Evolutionary conservation across 2,329 filamentous ascomycete species (phyloP).

Genomic region (Epichloe typhina): DNA sequence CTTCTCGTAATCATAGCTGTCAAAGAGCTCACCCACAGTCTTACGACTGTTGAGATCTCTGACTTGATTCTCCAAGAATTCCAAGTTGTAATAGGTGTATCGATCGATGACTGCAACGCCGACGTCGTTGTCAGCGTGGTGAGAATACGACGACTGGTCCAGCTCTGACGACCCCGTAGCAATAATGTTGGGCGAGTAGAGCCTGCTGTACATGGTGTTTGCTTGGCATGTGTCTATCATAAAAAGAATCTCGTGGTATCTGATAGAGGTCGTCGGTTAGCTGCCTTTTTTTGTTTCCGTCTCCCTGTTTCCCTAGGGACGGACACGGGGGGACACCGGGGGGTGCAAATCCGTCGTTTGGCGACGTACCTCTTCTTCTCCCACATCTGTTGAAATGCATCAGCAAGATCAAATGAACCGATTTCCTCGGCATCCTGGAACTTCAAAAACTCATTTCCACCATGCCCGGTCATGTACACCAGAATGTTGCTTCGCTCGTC

Average conservation of each 20-base stretch:
- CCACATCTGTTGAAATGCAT: conserved; percentile 99
- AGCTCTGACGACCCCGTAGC: conserved; percentile 94
- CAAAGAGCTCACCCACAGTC: conserved; percentile 86
- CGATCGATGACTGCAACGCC: conserved; percentile 96
- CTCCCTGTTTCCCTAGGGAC: neutral
- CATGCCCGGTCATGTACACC: conserved; percentile 98
- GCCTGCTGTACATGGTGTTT: conserved; percentile 97
- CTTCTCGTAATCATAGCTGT: conserved; percentile 88
- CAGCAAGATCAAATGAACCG: conserved; percentile 85
- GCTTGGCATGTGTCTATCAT: conserved; percentile 99
- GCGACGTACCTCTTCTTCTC: conserved; percentile 77
- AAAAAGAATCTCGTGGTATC: conserved; percentile 94
- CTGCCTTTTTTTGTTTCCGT: neutral
- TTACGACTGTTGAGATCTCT: conserved; percentile 75
- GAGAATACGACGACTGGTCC: conserved; percentile 91
- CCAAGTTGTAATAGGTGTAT: conserved; percentile 96
- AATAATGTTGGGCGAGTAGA: conserved; percentile 97
- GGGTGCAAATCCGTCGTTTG: neutral
- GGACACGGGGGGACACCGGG: no score
- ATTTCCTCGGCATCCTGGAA: conserved; percentile 99
- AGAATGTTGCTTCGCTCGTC: conserved; percentile 94
- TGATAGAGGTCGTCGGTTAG: conserved; percentile 15
- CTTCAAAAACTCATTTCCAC: conserved; percentile 94
- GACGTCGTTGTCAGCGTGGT: conserved; percentile 96
- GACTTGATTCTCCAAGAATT: conserved; percentile 87